These are phyloP conservation scores for Beauveria caledonica DNA, from an alignment of 2,329 filamentous ascomycete genomes.

Conservation along the genomic window DNA sequence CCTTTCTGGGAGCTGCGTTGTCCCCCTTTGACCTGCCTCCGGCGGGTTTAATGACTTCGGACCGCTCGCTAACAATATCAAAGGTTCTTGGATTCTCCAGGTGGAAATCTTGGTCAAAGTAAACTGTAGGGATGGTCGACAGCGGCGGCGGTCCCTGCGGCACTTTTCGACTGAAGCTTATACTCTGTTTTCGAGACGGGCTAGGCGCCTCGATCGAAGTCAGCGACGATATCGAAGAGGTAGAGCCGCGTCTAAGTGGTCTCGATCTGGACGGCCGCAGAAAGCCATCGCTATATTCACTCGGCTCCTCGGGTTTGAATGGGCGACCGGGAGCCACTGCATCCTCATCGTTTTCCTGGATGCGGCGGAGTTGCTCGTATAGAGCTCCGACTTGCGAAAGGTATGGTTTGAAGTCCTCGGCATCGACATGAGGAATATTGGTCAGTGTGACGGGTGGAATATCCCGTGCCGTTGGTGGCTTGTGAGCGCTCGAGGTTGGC, in stretches of 20 bases:
- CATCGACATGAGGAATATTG: constrained; percentile 75
- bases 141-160: constrained; percentile 72
- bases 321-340: constrained; percentile 34
- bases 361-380: constrained; percentile 80
- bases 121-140: constrained; percentile 85
- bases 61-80: constrained; percentile 91
- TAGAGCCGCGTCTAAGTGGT: constrained; percentile 26
- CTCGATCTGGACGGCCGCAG: constrained; percentile 33
- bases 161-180: constrained; percentile 46
- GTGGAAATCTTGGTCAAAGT: constrained; percentile 92
- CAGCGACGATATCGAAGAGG: constrained; percentile 40
- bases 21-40: constrained; percentile 45
- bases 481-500: constrained; percentile 62
- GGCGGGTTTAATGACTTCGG: constrained; percentile 77
- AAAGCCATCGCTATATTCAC: constrained; percentile 34
- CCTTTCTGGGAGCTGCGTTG: constrained; percentile 56
- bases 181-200: constrained; percentile 36
- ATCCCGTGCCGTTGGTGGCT: constrained; percentile 75
- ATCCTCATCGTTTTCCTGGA: constrained; percentile 70
- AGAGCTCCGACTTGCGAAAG: constrained; percentile 75
- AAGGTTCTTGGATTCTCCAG: constrained; percentile 94
- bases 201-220: constrained; percentile 40
- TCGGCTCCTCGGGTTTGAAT: constrained; percentile 35
- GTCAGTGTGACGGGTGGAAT: constrained; percentile 90
- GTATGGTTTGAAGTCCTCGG: constrained; percentile 75